Base-by-base conservation (phyloP, 495 filamentous ascomycete genomes). In the Tuber melanosporum region DNA sequence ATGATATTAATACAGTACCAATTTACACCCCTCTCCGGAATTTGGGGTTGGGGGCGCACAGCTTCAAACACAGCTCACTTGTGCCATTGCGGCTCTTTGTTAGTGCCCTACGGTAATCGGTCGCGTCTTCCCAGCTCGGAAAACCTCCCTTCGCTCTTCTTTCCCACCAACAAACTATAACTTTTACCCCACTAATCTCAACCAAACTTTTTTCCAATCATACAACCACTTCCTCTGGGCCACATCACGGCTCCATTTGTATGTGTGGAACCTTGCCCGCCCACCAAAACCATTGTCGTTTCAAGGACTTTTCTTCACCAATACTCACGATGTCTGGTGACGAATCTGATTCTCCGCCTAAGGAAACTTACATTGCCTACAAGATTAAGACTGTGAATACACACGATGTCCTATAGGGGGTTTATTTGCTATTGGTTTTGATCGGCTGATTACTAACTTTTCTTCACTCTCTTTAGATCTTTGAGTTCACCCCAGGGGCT, bases 401-500 rank as follows among this genome's bases (percentile, higher is more conserved):
- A 66, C 57, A 66, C 32, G 57, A 19, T 66, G 57, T 26, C 57
- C 57, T 36, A 8, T 19, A 66, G 26, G 49, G 49, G 32, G 15
- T 36, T 66, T 66, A 17, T 66, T 66, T 66, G 57, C 32, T 66
- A 14, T 36, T 32, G n/a, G 52, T 66, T 66, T 32, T 32, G 17
- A 36, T 66, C 32, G 26, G 14, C 26, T 36, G 57, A 8, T 66
- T 17, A 17, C 57, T 66, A 26, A 66, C 57, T 17, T 66, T 26
- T 19, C 57, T 14, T 66, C 57, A 36, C 57, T 36, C 10, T 17
- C 57, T 73, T 78, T 49, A 80, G 78, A 73, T 80, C 39, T 80
- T 80, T 46, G 78, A 80, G 73, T 80, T 79, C 19, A 74, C 77
- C 9, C 78, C 78, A 41, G 71, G 69, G 26, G 78, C 78, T 71